Conservation (phyloP, 2,329 filamentous ascomycete genomes). For the Beauveria rudraprayagi region DNA sequence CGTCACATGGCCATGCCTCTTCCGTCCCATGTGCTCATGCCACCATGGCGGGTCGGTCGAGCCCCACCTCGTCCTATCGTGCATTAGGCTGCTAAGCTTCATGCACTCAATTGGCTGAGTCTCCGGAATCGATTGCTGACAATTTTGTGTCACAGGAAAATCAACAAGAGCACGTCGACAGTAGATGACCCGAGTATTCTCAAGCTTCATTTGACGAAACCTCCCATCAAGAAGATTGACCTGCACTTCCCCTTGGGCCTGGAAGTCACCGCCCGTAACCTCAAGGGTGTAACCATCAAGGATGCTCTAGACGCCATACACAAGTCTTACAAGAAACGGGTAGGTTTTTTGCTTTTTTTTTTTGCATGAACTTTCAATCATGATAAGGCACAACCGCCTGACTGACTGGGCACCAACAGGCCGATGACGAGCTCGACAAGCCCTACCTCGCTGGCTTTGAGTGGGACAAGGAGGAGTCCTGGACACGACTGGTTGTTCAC, state of each 20-base stretch:
- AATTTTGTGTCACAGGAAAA: constrained; percentile 59
- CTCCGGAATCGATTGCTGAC: background rate
- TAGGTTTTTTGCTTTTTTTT: constrained; percentile 33
- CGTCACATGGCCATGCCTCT: background rate
- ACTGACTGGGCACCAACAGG: constrained; percentile 37
- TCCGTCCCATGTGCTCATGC: background rate
- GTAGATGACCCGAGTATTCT: constrained; percentile 80
- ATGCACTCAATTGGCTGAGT: constrained; percentile 1
- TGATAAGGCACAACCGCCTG: background rate
- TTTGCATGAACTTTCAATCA: background rate
- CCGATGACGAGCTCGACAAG: constrained; percentile 81
- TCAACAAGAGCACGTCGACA: constrained; percentile 73
- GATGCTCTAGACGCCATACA: constrained; percentile 92
- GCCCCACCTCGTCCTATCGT: background rate
- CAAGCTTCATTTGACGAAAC: constrained; percentile 70
- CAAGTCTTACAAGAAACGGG: constrained; percentile 96
- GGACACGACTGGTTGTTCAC: constrained; percentile 80
- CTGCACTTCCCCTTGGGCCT: constrained; percentile 83
- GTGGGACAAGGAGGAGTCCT: constrained; percentile 90
- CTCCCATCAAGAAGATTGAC: constrained; percentile 89
- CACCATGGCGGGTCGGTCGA: background rate
- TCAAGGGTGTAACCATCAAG: constrained; percentile 95
- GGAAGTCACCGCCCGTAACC: constrained; percentile 80
- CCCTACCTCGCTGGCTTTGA: constrained; percentile 91
- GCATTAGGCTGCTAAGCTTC: constrained; percentile 3